Conservation (phyloP, 2,329 filamentous ascomycete genomes). For the Penicillium sp. region DNA sequence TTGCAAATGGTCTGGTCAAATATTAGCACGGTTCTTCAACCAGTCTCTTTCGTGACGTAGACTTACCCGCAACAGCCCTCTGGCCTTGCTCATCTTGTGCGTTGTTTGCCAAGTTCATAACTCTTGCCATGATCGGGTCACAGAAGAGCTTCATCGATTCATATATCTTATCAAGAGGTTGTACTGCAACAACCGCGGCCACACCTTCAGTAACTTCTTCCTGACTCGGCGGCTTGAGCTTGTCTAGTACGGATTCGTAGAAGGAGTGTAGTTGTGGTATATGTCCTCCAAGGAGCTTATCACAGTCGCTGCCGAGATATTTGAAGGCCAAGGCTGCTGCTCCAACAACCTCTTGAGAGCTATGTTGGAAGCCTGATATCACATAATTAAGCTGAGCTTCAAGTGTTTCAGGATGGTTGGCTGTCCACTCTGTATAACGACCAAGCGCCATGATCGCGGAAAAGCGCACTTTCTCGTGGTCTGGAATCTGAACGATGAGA, state of each 20-base stretch:
- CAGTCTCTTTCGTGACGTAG: background rate
- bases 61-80: constrained; percentile 72
- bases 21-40: background rate
- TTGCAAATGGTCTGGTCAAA: constrained; percentile 70
- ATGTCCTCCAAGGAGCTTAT: constrained; percentile 75
- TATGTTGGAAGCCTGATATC: constrained; percentile 83
- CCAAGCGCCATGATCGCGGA: constrained; percentile 97
- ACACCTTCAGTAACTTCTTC: constrained; percentile 97
- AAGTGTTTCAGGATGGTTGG: constrained; percentile 85
- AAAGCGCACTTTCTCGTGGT: constrained; percentile 96
- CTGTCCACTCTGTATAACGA: constrained; percentile 96
- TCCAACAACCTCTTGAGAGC: constrained; percentile 83
- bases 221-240: constrained; percentile 78
- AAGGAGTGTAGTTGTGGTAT: constrained; percentile 85
- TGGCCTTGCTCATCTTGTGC: constrained; percentile 80
- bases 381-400: constrained; percentile 94
- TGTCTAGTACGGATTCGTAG: constrained; percentile 84
- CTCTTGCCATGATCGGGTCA: constrained; percentile 77
- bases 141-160: constrained; percentile 86
- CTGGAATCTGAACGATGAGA: constrained; percentile 86
- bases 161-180: constrained; percentile 76
- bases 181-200: constrained; percentile 82
- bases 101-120: constrained; percentile 82
- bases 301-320: constrained; percentile 95
- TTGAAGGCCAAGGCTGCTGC: constrained; percentile 92